Base-by-base conservation (phyloP, 805 yeast species). In the Saturnispora kantuleensis region DNA sequence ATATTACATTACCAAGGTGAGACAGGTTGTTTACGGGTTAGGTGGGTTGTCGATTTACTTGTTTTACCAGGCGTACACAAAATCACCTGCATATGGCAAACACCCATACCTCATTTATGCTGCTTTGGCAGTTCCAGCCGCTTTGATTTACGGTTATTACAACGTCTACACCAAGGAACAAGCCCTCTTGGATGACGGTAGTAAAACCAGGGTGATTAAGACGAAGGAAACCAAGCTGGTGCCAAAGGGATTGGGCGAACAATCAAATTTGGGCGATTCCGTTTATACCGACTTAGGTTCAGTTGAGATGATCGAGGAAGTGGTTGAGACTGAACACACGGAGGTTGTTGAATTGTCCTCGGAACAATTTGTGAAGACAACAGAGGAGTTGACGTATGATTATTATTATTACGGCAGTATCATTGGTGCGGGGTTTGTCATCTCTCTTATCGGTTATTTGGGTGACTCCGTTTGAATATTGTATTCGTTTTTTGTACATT, bases 51-150 rank as follows among this genome's bases (percentile, higher is more conserved):
- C 82, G 7, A 53, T 81, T 1, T 60, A 67, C 31, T 65, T 77
- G 41, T 77, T 83, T 52, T 63, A 68, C 30, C 51, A 71, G 50
- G 80, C 82, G n/a, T 83, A 70, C 56, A 64, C 64, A 41, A 68
- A 70, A 40, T 77, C 87, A 1, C 77, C 84, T 16, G 52, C 60
- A 5, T 57, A 65, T 32, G 78, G 71, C 45, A 75, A 75, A 59
- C 94, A 84, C 61, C 93, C 93, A 16, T 84, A 83, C 58, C 69
- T 84, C 56, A 56, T 84, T 11, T 84, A 84, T 58, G 68, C 82
- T 39, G 70, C 81, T n/a, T 41, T 74, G 7, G 74, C 77, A n/a
- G 70, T 70, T 30, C 76, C 78, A 9, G 37, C 67, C 32, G 66
- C 77, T 9, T 48, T 64, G n/a, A 56, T 55, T 3, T 55, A 50